These are phyloP conservation scores for Phytophthora podocarpi DNA, from an alignment of 352 stramenopile genomes.

Conservation along the genomic window DNA sequence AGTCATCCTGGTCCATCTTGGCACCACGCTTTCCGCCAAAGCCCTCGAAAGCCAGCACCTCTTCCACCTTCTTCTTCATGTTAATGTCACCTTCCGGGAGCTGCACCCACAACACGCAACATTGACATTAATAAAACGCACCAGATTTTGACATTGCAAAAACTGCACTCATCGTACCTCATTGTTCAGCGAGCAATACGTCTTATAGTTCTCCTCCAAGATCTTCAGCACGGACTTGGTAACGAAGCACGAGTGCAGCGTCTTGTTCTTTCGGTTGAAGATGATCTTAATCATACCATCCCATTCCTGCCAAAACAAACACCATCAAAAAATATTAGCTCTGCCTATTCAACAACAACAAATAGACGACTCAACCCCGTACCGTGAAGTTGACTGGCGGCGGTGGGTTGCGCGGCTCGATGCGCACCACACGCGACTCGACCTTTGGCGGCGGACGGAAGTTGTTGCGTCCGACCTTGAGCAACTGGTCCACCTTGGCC, in stretches of 20 bases:
- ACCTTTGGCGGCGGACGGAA: conserved; percentile 98
- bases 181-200: conserved; percentile 93
- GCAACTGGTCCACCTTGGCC: conserved; percentile 97
- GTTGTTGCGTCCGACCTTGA: conserved; percentile 99
- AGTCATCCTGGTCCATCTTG: conserved; percentile 99
- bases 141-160: neutral
- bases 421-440: conserved; percentile 96
- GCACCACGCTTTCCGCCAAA: conserved; percentile 91
- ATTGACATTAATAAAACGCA: neutral
- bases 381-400: conserved; percentile 98
- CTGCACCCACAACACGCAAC: conserved; percentile 30
- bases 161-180: conserved; percentile 43
- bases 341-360: neutral
- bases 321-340: conserved; percentile 14
- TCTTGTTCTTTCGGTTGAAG: conserved; percentile 99
- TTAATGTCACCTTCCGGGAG: conserved; percentile 74
- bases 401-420: conserved; percentile 97
- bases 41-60: conserved; percentile 90
- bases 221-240: conserved; percentile 97
- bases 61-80: conserved; percentile 95
- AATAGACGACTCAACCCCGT: neutral
- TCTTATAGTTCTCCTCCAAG: conserved; percentile 97
- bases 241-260: conserved; percentile 94
- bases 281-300: conserved; percentile 99
- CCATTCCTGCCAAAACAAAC: conserved; percentile 89